Percentiles rank a stretch among this genome's conserved stretches.
phyloP scores from a whole-genome alignment of 768 basidiomycete species.

The Leccinum variicolor region DNA sequence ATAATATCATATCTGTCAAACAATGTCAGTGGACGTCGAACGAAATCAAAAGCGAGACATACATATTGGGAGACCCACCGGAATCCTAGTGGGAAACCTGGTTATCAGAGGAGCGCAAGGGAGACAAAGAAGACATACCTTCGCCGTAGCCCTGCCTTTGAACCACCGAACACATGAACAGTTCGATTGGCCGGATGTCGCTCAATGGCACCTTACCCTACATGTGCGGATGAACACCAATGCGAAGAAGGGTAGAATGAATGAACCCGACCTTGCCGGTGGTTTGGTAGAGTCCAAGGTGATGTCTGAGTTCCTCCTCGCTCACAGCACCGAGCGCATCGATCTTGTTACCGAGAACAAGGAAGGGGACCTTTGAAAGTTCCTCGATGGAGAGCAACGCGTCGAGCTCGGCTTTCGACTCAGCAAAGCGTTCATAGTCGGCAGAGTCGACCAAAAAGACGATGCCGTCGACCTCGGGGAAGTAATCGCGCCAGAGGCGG shows the following conservation, averaged over 20 bases:
- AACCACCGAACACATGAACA: conserved; percentile 99
- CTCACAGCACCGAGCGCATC: conserved; percentile 97
- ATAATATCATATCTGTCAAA: conserved; percentile 24
- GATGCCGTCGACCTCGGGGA: conserved; percentile 99
- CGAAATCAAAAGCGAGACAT: conserved; percentile 27
- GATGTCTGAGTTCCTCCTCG: conserved; percentile 95
- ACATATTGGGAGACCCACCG: conserved; percentile 98
- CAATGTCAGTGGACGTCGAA: conserved; percentile 3
- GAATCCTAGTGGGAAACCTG: conserved; percentile 55
- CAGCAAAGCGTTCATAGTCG: conserved; percentile 93
- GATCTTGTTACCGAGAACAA: conserved; percentile 99
- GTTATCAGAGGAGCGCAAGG: conserved; percentile 2
- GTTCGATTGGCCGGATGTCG: conserved; percentile 97
- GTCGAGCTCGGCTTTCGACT: conserved; percentile 97
- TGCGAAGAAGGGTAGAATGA: not conserved
- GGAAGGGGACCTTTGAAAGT: conserved; percentile 94
- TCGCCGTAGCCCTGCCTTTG: conserved; percentile 98
- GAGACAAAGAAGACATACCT: conserved; percentile 43
- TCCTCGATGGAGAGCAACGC: conserved; percentile 94
- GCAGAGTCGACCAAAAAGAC: conserved; percentile 98
- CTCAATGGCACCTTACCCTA: conserved; percentile 96
- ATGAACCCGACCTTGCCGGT: conserved; percentile 82
- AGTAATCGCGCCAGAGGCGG: conserved; percentile 99
- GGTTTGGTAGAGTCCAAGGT: conserved; percentile 96
- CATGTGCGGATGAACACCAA: conserved; percentile 4